Evolutionary conservation across 2,329 filamentous ascomycete species (phyloP).

Genomic region (Alternaria longipes): DNA sequence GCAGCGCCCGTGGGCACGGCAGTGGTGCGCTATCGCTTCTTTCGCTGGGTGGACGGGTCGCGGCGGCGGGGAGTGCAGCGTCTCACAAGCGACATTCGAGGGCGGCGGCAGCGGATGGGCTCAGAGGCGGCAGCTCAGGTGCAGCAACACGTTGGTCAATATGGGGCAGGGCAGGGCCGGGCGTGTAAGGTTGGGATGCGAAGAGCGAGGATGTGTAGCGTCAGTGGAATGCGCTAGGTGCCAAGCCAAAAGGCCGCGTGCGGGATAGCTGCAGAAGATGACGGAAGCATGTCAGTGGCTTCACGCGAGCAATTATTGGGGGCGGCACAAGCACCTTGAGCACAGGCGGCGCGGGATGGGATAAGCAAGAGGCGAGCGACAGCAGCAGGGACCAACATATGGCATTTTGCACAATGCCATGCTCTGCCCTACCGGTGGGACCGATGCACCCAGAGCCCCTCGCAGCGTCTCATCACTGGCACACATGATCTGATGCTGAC

Average conservation of each 20-base stretch:
- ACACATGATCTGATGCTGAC: slow-evolving; percentile 4
- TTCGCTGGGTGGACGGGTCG: slow-evolving; percentile 22
- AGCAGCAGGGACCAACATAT: slow-evolving; percentile 12
- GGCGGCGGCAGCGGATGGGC: background rate
- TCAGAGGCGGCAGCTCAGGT: background rate
- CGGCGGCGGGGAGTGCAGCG: slow-evolving; percentile 8
- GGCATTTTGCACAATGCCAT: slow-evolving; percentile 20
- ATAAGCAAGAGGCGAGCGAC: slow-evolving; percentile 4
- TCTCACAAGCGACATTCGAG: slow-evolving; percentile 1
- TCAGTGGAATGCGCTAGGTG: slow-evolving; percentile 21
- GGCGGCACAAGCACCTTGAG: slow-evolving; percentile 8
- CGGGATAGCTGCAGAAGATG: slow-evolving; percentile 19
- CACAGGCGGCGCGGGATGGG: slow-evolving; percentile 8
- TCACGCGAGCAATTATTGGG: slow-evolving; percentile 8
- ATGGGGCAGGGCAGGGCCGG: slow-evolving; percentile 2
- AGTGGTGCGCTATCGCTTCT: slow-evolving; percentile 15
- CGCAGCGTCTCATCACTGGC: background rate
- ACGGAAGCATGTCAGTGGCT: slow-evolving; percentile 22
- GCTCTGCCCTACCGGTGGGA: slow-evolving; percentile 13
- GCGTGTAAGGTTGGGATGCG: slow-evolving; percentile 16
- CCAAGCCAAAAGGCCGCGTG: slow-evolving; percentile 22
- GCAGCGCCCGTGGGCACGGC: slow-evolving; percentile 14
- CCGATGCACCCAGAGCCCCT: slow-evolving; percentile 15
- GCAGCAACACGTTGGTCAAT: slow-evolving; percentile 4
- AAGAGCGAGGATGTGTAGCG: slow-evolving; percentile 20